Conservation (phyloP, 768 basidiomycete species). For the Mycena polygramma region DNA sequence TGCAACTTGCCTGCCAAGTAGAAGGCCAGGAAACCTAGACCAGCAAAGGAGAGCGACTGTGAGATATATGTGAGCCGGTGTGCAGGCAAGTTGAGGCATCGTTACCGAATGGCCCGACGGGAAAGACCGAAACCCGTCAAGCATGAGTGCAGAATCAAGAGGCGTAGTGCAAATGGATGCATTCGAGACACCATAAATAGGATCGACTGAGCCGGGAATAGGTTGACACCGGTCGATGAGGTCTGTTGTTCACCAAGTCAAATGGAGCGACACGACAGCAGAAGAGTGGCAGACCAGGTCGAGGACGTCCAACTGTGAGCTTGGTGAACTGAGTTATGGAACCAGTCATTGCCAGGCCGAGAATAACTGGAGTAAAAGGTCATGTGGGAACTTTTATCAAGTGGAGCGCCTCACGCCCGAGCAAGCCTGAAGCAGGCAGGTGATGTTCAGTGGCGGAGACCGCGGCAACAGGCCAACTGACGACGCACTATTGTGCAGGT, state of each 20-base stretch:
- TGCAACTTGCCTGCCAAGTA: conserved; percentile 95
- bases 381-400: conserved; percentile 10
- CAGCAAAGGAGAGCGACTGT: conserved; percentile 73
- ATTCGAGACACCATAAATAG: conserved; percentile 79
- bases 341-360: conserved; percentile 83
- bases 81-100: conserved; percentile 16
- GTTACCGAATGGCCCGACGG: conserved; percentile 91
- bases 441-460: not conserved
- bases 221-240: conserved; percentile 82
- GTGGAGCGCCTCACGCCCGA: conserved; percentile 52
- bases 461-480: conserved; percentile 26
- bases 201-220: conserved; percentile 70
- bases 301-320: conserved; percentile 88
- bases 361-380: conserved; percentile 63
- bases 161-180: conserved; percentile 85
- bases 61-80: conserved; percentile 11
- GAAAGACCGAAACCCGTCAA: conserved; percentile 84
- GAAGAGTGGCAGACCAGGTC: conserved; percentile 66
- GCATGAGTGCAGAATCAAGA: conserved; percentile 74
- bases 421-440: conserved; percentile 46
- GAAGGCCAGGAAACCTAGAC: conserved; percentile 88
- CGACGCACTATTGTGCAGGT: conserved; percentile 77
- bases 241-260: conserved; percentile 53
- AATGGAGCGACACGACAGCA: not conserved
- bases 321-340: conserved; percentile 88